Evolutionary conservation across 2,329 filamentous ascomycete species (phyloP).

Genomic region (Leptographium procerum): DNA sequence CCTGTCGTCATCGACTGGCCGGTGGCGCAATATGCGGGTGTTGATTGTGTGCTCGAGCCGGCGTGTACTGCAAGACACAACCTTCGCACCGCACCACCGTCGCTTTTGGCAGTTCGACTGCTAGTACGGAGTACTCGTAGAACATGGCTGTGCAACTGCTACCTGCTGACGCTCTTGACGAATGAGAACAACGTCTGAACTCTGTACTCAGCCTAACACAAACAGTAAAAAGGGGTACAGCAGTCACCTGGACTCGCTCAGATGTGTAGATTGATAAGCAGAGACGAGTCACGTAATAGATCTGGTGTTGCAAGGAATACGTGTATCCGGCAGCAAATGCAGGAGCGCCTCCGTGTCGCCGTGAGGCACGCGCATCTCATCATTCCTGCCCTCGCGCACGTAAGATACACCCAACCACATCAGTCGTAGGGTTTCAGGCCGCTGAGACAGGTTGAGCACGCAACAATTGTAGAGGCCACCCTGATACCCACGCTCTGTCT

Average conservation of each 20-base stretch:
- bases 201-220: background rate
- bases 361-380: background rate
- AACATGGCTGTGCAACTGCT: too few relatives aligned
- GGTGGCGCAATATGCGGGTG: background rate
- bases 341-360: background rate
- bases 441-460: background rate
- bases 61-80: background rate
- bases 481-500: background rate
- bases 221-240: background rate
- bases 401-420: background rate
- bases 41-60: slow-evolving; percentile 1
- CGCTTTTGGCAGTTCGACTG: background rate
- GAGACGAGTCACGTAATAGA: background rate
- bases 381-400: background rate
- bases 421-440: background rate
- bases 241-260: background rate
- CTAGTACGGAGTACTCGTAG: too few relatives aligned
- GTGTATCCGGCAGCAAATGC: background rate
- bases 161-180: too few relatives aligned
- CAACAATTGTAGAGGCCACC: background rate
- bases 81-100: background rate
- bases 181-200: background rate
- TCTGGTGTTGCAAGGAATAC: background rate
- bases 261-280: background rate
- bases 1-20: background rate